These are phyloP conservation scores for Lasiodiplodia theobromae DNA, from an alignment of 2,329 filamentous ascomycete species.

Conservation along the genomic window DNA sequence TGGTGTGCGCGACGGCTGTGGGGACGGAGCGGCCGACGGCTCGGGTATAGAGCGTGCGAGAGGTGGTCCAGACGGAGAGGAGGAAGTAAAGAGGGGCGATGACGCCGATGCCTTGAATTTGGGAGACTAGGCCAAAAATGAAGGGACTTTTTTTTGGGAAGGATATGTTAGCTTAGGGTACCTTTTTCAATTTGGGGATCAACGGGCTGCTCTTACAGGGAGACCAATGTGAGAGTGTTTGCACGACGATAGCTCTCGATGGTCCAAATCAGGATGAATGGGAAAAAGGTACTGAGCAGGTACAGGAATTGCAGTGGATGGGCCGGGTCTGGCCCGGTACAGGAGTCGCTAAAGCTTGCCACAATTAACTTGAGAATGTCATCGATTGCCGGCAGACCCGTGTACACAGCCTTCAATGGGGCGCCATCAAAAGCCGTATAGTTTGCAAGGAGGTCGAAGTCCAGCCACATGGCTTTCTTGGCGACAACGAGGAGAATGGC, in stretches of 20 bases:
- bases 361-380: background rate
- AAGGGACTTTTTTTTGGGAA: background rate
- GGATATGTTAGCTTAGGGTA: background rate
- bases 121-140: conserved; percentile 14
- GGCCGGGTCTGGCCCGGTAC: background rate
- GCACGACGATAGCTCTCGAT: conserved; percentile 23
- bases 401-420: background rate
- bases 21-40: conserved; percentile 31
- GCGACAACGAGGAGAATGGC: background rate
- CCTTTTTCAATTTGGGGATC: background rate
- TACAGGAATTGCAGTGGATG: conserved; percentile 23
- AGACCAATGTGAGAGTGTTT: conserved; percentile 2
- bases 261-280: conserved; percentile 26
- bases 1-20: conserved; percentile 33
- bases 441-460: background rate
- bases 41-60: conserved; percentile 29
- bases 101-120: conserved; percentile 21
- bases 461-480: background rate
- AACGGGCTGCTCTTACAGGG: conserved; percentile 11
- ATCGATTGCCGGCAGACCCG: background rate
- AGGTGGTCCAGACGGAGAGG: conserved; percentile 32
- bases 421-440: background rate
- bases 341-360: background rate
- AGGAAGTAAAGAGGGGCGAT: conserved; percentile 39
- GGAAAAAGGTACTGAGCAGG: background rate